A percentile compares a stretch with the other conserved stretches of the same genome.
phyloP scores from a whole-genome alignment of 169 alveolate species.

The Babesia ovata region DNA sequence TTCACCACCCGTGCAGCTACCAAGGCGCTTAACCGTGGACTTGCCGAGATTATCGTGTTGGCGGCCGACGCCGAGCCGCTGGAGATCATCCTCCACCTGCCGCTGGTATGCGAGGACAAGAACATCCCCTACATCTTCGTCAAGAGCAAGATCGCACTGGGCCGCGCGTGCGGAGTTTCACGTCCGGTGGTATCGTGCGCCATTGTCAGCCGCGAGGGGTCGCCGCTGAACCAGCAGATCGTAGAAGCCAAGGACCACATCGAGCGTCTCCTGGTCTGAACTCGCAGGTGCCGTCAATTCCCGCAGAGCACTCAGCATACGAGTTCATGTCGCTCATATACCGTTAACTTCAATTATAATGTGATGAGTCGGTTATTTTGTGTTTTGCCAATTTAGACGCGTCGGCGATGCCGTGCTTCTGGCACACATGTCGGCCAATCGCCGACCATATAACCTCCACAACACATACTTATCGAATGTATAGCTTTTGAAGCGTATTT shows the following conservation, averaged over 20 bases:
- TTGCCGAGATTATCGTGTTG: constrained; percentile 94
- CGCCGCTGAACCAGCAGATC: constrained; percentile 93
- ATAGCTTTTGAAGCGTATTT: background rate
- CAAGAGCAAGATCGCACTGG: constrained; percentile 94
- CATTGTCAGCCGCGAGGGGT: constrained; percentile 92
- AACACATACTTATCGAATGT: background rate
- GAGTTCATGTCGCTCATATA: no score
- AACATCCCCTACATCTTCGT: constrained; percentile 98
- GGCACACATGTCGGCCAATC: no score
- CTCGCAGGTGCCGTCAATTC: background rate
- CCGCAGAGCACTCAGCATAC: no score
- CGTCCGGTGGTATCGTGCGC: constrained; percentile 98
- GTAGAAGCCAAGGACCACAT: constrained; percentile 94
- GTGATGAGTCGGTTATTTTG: no score
- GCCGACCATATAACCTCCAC: no score
- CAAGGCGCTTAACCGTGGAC: constrained; percentile 96
- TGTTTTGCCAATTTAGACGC: no score
- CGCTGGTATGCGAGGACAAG: constrained; percentile 98
- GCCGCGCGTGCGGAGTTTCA: constrained; percentile 98
- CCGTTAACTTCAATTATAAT: no score
- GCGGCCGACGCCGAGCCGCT: constrained; percentile 99
- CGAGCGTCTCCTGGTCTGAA: constrained; percentile 93
- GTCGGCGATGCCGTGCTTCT: no score
- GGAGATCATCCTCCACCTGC: constrained; percentile 97
- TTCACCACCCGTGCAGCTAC: constrained; percentile 87